Conservation (phyloP, 1,284 basidiomycete species). For the Grifola frondosa region DNA sequence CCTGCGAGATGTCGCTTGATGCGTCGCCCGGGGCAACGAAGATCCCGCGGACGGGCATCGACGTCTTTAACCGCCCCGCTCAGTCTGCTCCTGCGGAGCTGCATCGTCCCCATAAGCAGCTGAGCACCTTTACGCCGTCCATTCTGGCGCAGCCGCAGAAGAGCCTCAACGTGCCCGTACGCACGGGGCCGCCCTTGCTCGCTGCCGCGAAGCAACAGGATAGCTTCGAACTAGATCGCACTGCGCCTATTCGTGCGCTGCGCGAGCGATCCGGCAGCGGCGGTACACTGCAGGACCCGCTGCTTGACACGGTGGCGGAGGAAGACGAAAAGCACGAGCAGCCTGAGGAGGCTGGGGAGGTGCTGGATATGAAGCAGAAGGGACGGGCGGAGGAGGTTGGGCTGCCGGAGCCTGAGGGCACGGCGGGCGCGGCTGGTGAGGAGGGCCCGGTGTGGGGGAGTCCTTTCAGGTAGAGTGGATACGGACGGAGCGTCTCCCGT, state of each 20-base stretch:
- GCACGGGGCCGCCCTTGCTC: slow-evolving; percentile 5
- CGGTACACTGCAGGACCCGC: slow-evolving; percentile 6
- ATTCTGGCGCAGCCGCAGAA: slow-evolving; percentile 28
- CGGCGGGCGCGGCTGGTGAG: slow-evolving; percentile 19
- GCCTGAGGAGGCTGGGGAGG: neutral
- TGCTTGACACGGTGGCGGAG: slow-evolving; percentile 22
- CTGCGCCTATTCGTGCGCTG: slow-evolving; percentile 43
- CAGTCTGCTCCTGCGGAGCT: slow-evolving; percentile 55
- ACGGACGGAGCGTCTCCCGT: slow-evolving; percentile 72
- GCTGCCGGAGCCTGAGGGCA: slow-evolving; percentile 1
- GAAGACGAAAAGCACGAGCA: slow-evolving; percentile 21
- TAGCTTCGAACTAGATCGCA: slow-evolving; percentile 42
- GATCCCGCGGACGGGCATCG: neutral
- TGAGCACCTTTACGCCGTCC: slow-evolving; percentile 25
- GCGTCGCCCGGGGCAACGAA: neutral
- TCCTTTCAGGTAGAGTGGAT: slow-evolving; percentile 89
- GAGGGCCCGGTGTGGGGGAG: slow-evolving; percentile 58
- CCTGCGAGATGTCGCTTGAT: slow-evolving; percentile 20
- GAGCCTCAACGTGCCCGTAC: slow-evolving; percentile 32
- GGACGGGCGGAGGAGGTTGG: slow-evolving; percentile 13
- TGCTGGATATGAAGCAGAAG: neutral
- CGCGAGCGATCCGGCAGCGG: slow-evolving; percentile 19
- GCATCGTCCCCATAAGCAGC: slow-evolving; percentile 36
- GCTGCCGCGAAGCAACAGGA: slow-evolving; percentile 13
- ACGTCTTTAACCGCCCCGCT: neutral